Base-by-base conservation (phyloP, 176 grass and related monocot genomes). In the Lolium rigidum region DNA sequence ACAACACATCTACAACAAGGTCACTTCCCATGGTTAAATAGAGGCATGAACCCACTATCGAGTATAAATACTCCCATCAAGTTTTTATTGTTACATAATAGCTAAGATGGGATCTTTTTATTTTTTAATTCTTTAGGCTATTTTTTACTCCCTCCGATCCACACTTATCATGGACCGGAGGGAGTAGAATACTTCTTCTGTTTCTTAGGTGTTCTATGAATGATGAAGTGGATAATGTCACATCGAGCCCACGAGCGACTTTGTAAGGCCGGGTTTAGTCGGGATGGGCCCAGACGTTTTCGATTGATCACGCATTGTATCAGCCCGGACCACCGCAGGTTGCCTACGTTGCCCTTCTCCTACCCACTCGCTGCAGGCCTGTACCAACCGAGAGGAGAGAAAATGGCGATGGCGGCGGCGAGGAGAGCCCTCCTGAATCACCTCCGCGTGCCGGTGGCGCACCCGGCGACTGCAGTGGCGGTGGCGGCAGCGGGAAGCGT, bases 401-500 rank as follows among this genome's bases (percentile, higher is more conserved):
- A 1, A 88, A 94, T 94, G 94, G 92, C 89, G 49, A 75, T 80
- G 79, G 89, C 86, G 87, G 91, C 85, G 85, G 85, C 79, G 85
- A 94, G 94, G 78, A 92, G 81, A 84, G 85, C 89, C 37, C 73
- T 94, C 79, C 89, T 97, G 64, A 84, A 70, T 82, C 92, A 90
- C 82, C 79, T 97, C 20, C 83, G 92, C 81, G 82, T 94, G 62
- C 85, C 87, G 9, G 89, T 82, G 70, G 49, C 26, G 24, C 51
- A 71, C 17, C 87, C 89, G 39, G 67, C 61, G 9, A 4, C 63
- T 0, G 59, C 64, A 2, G 57, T 25, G 1, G 10, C 61, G 3
- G 49, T 15, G 0, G 10, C 61, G 3, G 76, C 80, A 6, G 78
- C 47, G 20, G 71, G 71, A 22, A 38, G 88, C 74, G 13, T 92